Percentiles rank a stretch among this genome's conserved stretches.
phyloP scores from a whole-genome alignment of 495 filamentous ascomycete genomes.

The Neurospora sp. region DNA sequence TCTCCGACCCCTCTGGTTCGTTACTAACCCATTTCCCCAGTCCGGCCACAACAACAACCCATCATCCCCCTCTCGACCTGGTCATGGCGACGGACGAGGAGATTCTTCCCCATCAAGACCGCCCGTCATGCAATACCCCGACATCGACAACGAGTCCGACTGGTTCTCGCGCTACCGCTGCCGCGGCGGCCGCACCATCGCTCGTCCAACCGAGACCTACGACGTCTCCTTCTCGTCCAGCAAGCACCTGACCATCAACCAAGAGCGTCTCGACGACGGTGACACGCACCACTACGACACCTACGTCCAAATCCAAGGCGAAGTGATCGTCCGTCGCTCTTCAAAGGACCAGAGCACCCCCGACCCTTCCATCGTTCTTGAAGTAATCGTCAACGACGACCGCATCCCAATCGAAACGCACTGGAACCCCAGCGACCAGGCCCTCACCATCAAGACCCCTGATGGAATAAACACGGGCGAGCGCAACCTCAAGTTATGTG shows the following conservation, averaged over 20 bases:
- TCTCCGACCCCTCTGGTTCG: background rate
- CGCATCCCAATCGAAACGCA: slow-evolving; percentile 18
- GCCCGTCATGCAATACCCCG: slow-evolving; percentile 15
- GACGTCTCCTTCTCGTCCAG: slow-evolving; percentile 19
- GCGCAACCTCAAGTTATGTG: slow-evolving; percentile 20
- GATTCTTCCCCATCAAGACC: background rate
- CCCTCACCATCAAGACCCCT: slow-evolving; percentile 24
- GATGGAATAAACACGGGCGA: slow-evolving; percentile 15
- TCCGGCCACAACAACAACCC: background rate
- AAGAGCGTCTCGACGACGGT: slow-evolving; percentile 8
- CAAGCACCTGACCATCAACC: slow-evolving; percentile 21
- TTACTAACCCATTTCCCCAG: background rate
- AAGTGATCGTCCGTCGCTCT: slow-evolving; percentile 27
- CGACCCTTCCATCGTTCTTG: slow-evolving; percentile 23
- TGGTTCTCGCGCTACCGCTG: slow-evolving; percentile 13
- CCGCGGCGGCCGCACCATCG: slow-evolving; percentile 15
- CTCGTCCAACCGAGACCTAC: slow-evolving; percentile 20
- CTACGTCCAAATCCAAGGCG: slow-evolving; percentile 26
- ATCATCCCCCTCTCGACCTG: background rate
- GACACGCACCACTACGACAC: slow-evolving; percentile 7
- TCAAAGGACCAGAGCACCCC: slow-evolving; percentile 6
- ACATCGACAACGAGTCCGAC: slow-evolving; percentile 7
- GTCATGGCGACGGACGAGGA: background rate
- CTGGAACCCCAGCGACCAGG: slow-evolving; percentile 20
- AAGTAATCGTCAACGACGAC: slow-evolving; percentile 30